These are phyloP conservation scores for Epichloe typhina DNA, from an alignment of 2,329 filamentous ascomycete genomes.

Conservation along the genomic window DNA sequence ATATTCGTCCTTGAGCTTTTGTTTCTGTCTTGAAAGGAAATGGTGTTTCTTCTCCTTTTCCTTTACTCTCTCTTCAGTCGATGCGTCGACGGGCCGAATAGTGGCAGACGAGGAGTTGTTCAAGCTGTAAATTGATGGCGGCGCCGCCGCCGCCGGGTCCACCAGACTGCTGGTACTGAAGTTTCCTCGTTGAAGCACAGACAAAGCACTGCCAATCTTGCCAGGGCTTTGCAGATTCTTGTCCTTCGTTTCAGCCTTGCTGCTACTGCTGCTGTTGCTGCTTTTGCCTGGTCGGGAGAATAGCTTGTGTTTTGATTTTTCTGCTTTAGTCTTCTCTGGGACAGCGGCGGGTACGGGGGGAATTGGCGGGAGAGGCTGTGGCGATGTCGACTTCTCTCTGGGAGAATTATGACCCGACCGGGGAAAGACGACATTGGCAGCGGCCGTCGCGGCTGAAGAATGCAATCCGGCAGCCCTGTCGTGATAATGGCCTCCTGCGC, in stretches of 20 bases:
- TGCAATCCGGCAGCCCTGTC: constrained; percentile 43
- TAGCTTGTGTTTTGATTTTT: constrained; percentile 69
- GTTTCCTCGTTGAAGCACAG: constrained; percentile 52
- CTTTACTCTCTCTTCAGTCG: constrained; percentile 34
- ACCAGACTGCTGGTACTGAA: constrained; percentile 58
- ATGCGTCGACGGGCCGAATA: constrained; percentile 49
- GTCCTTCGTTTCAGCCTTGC: constrained; percentile 50
- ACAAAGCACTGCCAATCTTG: constrained; percentile 54
- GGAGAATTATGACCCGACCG: constrained; percentile 45
- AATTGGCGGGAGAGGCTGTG: constrained; percentile 23
- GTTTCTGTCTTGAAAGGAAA: constrained; percentile 66
- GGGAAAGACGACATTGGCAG: constrained; percentile 60
- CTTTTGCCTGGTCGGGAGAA: constrained; percentile 70
- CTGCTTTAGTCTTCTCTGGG: constrained; percentile 42
- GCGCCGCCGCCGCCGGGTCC: constrained; percentile 38
- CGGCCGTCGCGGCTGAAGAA: constrained; percentile 50
- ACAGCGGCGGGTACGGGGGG: constrained; percentile 26
- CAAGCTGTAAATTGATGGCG: constrained; percentile 55
- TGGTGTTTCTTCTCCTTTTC: constrained; percentile 63
- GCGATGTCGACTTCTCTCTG: constrained; percentile 22
- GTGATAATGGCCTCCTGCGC: constrained; percentile 41
- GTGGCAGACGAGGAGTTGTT: constrained; percentile 69
- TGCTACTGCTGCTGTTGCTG: constrained; percentile 41
- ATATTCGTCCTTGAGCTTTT: constrained; percentile 65
- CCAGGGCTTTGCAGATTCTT: constrained; percentile 60